Conservation (phyloP, 1,139 yeast genomes). For the Pichia sp. region DNA sequence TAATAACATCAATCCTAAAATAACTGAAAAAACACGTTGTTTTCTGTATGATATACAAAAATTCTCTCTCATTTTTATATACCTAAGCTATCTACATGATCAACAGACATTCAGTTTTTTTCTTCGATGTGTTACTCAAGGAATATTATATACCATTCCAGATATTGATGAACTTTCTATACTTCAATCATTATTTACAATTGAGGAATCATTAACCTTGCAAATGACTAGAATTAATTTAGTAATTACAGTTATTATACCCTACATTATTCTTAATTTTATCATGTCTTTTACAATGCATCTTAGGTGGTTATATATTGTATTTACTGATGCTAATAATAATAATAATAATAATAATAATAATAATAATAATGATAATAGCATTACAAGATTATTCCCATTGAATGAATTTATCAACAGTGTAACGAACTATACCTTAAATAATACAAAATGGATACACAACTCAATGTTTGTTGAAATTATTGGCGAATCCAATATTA, state of each 20-base stretch:
- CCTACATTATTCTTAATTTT: constrained; percentile 1
- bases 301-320: neutral
- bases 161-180: constrained; percentile 2
- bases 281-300: neutral
- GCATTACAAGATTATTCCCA: too few species aligned
- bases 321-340: neutral
- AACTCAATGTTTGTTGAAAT: constrained; percentile 2
- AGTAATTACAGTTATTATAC: neutral
- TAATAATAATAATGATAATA: too few species aligned
- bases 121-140: constrained; percentile 5
- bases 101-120: constrained; percentile 2
- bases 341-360: too few species aligned
- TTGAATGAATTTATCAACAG: too few species aligned
- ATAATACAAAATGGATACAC: constrained; percentile 1
- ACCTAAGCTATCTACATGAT: constrained; percentile 7
- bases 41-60: neutral
- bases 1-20: too few species aligned
- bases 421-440: neutral
- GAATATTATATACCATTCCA: constrained; percentile 6
- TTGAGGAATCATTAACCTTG: neutral
- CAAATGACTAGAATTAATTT: neutral
- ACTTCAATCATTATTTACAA: neutral
- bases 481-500: constrained; percentile 5
- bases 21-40: too few species aligned
- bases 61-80: constrained; percentile 1